These are phyloP conservation scores for Xylaria bambusicola DNA, from an alignment of 495 filamentous ascomycete genomes.

Conservation along the genomic window DNA sequence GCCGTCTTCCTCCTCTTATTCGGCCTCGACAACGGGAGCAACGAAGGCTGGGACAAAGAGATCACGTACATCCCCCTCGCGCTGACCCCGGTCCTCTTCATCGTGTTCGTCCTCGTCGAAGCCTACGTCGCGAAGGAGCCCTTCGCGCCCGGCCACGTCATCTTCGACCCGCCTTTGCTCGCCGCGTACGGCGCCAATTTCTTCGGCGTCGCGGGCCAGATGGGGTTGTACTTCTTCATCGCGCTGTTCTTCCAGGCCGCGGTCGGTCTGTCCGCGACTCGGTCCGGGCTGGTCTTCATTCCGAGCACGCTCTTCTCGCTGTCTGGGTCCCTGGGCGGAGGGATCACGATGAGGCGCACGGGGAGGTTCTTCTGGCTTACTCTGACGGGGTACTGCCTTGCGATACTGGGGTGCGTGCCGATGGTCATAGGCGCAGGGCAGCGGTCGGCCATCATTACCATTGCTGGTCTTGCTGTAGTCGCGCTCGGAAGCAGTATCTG, in stretches of 20 bases:
- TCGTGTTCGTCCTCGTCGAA: conserved; percentile 71
- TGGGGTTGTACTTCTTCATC: conserved; percentile 71
- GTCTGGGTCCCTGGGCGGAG: conserved; percentile 67
- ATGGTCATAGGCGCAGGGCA: conserved; percentile 64
- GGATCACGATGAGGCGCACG: conserved; percentile 71
- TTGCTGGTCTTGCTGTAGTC: conserved; percentile 51
- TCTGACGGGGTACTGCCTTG: conserved; percentile 52
- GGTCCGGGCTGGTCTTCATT: conserved; percentile 66
- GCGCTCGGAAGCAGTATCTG: conserved; percentile 29
- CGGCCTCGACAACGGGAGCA: conserved; percentile 77
- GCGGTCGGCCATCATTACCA: conserved; percentile 43
- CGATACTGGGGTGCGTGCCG: conserved; percentile 54
- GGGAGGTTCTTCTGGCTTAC: conserved; percentile 82
- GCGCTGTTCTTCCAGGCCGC: conserved; percentile 82
- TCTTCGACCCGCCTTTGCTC: conserved; percentile 69
- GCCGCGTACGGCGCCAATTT: conserved; percentile 75
- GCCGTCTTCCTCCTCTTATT: conserved; percentile 74
- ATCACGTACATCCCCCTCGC: conserved; percentile 61
- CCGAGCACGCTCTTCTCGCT: conserved; percentile 67
- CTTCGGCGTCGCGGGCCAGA: conserved; percentile 69
- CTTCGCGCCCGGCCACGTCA: conserved; percentile 76
- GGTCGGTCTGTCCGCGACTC: conserved; percentile 63
- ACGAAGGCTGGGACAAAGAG: conserved; percentile 65
- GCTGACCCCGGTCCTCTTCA: conserved; percentile 62
- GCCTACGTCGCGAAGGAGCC: conserved; percentile 70